Evolutionary conservation across 495 filamentous ascomycete species (phyloP).

Genomic region (Penicillium coprophilum): DNA sequence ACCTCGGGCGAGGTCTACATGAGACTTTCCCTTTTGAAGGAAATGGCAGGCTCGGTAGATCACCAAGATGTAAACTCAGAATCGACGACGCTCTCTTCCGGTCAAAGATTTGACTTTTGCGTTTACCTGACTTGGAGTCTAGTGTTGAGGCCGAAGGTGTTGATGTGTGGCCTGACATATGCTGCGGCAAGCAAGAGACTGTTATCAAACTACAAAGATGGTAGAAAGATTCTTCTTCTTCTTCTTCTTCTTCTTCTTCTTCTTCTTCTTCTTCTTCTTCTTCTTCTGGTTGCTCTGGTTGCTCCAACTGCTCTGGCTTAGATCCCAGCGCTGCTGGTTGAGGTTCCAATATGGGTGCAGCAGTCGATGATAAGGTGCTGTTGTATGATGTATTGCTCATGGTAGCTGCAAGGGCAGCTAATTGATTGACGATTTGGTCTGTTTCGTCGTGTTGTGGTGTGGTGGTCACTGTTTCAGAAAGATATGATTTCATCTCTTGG

Average conservation of each 20-base stretch:
- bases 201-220: conserved; percentile 31
- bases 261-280: conserved; percentile 14
- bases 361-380: background rate
- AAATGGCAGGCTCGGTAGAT: conserved; percentile 14
- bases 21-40: conserved; percentile 8
- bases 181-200: conserved; percentile 16
- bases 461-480: background rate
- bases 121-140: background rate
- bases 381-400: conserved; percentile 12
- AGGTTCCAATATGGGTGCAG: background rate
- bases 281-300: conserved; percentile 4
- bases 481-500: background rate
- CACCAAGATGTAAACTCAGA: conserved; percentile 20
- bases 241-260: background rate
- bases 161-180: conserved; percentile 3
- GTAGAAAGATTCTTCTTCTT: conserved; percentile 27
- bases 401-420: conserved; percentile 17
- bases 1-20: conserved; percentile 18
- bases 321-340: background rate
- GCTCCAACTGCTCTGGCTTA: too few relatives aligned
- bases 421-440: conserved; percentile 18
- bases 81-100: conserved; percentile 24
- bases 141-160: conserved; percentile 7
- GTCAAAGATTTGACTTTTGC: conserved; percentile 6
- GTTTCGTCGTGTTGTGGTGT: conserved; percentile 13